Conservation (phyloP, 2,329 filamentous ascomycete genomes). For the Alternaria postmessia region DNA sequence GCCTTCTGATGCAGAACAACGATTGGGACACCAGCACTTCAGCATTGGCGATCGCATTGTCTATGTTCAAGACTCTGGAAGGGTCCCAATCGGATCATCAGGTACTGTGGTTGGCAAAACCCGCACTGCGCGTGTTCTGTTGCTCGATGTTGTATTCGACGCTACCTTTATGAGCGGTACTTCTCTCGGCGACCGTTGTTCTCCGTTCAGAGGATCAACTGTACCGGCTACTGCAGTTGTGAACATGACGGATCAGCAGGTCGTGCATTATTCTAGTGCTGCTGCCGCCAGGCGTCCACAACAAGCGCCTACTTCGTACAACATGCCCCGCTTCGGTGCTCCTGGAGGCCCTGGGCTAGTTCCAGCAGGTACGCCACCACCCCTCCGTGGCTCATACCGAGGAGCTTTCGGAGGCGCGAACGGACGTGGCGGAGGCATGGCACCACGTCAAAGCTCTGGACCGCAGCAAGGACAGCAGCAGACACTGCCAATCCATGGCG, state of each 20-base stretch:
- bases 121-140: constrained; percentile 79
- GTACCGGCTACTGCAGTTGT: constrained; percentile 87
- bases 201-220: constrained; percentile 92
- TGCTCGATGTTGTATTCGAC: constrained; percentile 94
- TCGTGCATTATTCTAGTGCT: constrained; percentile 72
- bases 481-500: constrained; percentile 51
- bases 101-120: constrained; percentile 97
- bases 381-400: constrained; percentile 66
- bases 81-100: constrained; percentile 89
- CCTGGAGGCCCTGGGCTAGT: constrained; percentile 67
- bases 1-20: constrained; percentile 94
- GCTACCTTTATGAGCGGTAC: constrained; percentile 97
- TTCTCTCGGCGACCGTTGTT: constrained; percentile 86
- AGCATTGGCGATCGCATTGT: constrained; percentile 87
- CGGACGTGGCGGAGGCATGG: constrained; percentile 52
- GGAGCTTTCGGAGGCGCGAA: constrained; percentile 62
- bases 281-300: constrained; percentile 62
- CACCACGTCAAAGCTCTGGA: constrained; percentile 41
- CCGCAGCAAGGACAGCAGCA: constrained; percentile 41
- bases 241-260: constrained; percentile 83
- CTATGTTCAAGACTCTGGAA: constrained; percentile 90
- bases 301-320: constrained; percentile 60
- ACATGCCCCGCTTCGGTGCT: constrained; percentile 63
- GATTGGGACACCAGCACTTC: constrained; percentile 85
- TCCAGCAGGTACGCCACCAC: constrained; percentile 63